Percentiles rank a stretch among this genome's conserved stretches.
Conservation (phyloP, 257 asterid species). For the Orobanche coerulescens region DNA sequence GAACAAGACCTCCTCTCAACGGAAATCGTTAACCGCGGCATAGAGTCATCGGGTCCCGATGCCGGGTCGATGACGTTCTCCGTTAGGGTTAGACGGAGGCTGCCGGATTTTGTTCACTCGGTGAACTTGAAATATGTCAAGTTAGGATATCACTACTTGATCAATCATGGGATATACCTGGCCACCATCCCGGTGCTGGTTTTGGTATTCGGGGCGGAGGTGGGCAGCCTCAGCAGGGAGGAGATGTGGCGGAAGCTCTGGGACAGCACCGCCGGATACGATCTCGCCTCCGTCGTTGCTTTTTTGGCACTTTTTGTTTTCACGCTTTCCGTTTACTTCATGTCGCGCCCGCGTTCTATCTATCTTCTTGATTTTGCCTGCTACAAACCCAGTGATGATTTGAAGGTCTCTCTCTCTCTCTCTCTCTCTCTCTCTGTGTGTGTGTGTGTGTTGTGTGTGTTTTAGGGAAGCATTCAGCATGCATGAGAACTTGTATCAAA, state of each 20-base stretch:
- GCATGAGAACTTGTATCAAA: too few species aligned
- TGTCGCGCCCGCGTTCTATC: constrained; percentile 61
- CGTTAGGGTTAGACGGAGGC: constrained; percentile 61
- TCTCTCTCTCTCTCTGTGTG: too few species aligned
- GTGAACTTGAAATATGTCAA: constrained; percentile 86
- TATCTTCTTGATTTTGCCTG: constrained; percentile 84
- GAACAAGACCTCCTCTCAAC: constrained; percentile 73
- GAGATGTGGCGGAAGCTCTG: constrained; percentile 68
- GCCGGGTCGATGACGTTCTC: constrained; percentile 76
- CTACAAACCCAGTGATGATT: constrained; percentile 69
- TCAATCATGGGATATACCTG: constrained; percentile 64
- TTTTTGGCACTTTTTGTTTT: constrained; percentile 50
- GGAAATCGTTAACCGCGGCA: constrained; percentile 81
- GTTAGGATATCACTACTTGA: constrained; percentile 76
- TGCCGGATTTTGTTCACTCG: constrained; percentile 85
- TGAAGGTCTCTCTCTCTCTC: too few species aligned
- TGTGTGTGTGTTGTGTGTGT: too few species aligned
- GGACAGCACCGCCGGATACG: constrained; percentile 62
- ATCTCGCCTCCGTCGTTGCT: constrained; percentile 52
- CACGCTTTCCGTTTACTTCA: constrained; percentile 51
- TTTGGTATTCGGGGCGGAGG: constrained; percentile 64
- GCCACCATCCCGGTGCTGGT: constrained; percentile 67
- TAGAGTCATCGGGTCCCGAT: constrained; percentile 62
- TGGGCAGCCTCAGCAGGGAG: constrained; percentile 70
- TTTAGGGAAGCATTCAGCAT: too few species aligned